Evolutionary conservation across 75 land plant species (phyloP).

Genomic region (Cunninghamia lanceolata): DNA sequence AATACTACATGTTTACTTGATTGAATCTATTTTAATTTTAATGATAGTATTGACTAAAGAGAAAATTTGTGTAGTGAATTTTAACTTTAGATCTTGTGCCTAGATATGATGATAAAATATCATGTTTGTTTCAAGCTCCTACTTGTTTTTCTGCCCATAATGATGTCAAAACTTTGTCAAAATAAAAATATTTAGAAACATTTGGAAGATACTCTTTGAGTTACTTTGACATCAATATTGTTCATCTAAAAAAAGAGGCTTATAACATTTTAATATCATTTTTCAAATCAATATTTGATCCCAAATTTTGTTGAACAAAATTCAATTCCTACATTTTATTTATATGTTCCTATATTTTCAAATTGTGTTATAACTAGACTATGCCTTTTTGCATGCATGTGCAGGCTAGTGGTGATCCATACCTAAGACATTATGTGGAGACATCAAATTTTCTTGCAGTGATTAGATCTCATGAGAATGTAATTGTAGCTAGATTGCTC

Average conservation of each 20-base stretch:
- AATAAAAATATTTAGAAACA: not conserved
- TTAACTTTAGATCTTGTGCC: not conserved
- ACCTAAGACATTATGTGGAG: slow-evolving; percentile 89
- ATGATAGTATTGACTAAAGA: not conserved
- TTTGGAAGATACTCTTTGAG: not conserved
- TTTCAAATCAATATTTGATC: not conserved
- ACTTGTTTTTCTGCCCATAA: not conserved
- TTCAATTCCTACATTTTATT: not conserved
- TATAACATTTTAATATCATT: not conserved
- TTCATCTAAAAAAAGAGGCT: not conserved
- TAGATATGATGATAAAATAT: not conserved
- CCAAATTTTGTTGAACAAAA: not conserved
- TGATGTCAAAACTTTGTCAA: not conserved
- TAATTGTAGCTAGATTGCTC: slow-evolving; percentile 92
- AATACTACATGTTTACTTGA: not conserved
- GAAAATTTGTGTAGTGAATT: not conserved
- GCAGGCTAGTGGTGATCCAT: slow-evolving; percentile 89
- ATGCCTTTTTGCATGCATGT: slow-evolving; percentile 40
- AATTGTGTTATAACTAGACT: not conserved
- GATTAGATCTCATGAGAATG: slow-evolving; percentile 79
- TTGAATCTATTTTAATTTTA: not conserved
- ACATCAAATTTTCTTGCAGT: slow-evolving; percentile 75
- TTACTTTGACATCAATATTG: not conserved
- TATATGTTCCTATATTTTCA: not conserved
- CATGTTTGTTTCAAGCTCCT: not conserved